Conservation (phyloP, 495 filamentous ascomycete genomes). For the Cercophora newfieldiana region DNA sequence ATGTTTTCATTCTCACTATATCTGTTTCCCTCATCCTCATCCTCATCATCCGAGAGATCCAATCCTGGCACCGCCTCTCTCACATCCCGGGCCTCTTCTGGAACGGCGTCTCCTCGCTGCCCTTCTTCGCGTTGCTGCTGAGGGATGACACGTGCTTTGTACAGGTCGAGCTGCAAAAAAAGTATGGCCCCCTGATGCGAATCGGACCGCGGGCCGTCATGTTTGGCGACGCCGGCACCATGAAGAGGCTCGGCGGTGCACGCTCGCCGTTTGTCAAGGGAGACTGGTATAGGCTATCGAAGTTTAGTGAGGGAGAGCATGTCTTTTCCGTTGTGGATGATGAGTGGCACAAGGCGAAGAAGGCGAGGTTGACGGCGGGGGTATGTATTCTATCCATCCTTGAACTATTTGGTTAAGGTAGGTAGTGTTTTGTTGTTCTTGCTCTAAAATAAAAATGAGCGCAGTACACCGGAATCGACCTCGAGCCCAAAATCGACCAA, state of each 20-base stretch:
- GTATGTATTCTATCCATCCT: slow-evolving; percentile 23
- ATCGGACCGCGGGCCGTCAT: slow-evolving; percentile 45
- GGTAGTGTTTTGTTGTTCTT: not conserved
- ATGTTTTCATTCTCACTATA: not conserved
- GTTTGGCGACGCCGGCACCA: slow-evolving; percentile 45
- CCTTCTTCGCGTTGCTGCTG: slow-evolving; percentile 21
- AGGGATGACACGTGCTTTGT: slow-evolving; percentile 26
- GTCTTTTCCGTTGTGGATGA: slow-evolving; percentile 36
- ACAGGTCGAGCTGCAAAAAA: slow-evolving; percentile 27
- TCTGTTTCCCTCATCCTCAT: not conserved
- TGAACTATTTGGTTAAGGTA: not conserved
- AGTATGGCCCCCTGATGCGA: slow-evolving; percentile 40
- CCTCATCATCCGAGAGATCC: not conserved
- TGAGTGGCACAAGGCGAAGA: slow-evolving; percentile 27
- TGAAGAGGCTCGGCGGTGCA: slow-evolving; percentile 36
- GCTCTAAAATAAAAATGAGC: not conserved
- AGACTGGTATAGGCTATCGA: slow-evolving; percentile 41
- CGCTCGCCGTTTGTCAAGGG: slow-evolving; percentile 39
- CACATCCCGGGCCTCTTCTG: slow-evolving; percentile 36
- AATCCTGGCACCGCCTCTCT: slow-evolving; percentile 30
- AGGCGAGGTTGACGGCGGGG: slow-evolving; percentile 33
- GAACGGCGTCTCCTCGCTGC: slow-evolving; percentile 30
- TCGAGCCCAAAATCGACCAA: slow-evolving; percentile 46
- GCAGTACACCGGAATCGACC: slow-evolving; percentile 40
- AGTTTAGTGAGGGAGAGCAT: slow-evolving; percentile 41